These are phyloP conservation scores for Hippophae tibetana DNA, from an alignment of 306 rosid species.

Conservation along the genomic window DNA sequence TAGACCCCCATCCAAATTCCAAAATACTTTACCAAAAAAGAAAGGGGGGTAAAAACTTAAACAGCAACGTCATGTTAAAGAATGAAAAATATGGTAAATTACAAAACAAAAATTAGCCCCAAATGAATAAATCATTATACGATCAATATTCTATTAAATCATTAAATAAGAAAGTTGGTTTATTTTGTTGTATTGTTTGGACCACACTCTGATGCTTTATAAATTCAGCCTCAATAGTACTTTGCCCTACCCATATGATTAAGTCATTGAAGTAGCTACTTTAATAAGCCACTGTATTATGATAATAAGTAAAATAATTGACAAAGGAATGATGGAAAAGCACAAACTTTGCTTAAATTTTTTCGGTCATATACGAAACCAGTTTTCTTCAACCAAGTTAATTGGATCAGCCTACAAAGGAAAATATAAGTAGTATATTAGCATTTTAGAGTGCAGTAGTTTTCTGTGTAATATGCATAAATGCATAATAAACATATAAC, in stretches of 20 bases:
- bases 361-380: slow-evolving; percentile 71
- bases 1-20: too few relatives aligned
- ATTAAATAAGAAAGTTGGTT: too few relatives aligned
- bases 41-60: slow-evolving; percentile 1
- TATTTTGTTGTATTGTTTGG: too few relatives aligned
- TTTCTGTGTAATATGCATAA: not conserved
- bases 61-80: too few relatives aligned
- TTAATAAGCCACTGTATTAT: not conserved
- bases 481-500: not conserved
- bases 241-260: not conserved
- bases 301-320: slow-evolving; percentile 9
- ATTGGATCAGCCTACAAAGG: slow-evolving; percentile 78
- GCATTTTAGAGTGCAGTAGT: slow-evolving; percentile 9
- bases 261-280: not conserved
- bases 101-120: too few relatives aligned
- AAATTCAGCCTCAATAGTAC: not conserved
- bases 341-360: slow-evolving; percentile 67
- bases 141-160: too few relatives aligned
- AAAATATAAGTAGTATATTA: slow-evolving; percentile 26
- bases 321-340: slow-evolving; percentile 32
- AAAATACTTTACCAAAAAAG: too few relatives aligned
- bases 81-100: too few relatives aligned
- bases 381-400: slow-evolving; percentile 59
- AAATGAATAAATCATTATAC: too few relatives aligned
- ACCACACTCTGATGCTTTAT: not conserved